These are phyloP conservation scores for Bonia amplexicaulis DNA, from an alignment of 176 grass and related monocot species.

Conservation along the genomic window DNA sequence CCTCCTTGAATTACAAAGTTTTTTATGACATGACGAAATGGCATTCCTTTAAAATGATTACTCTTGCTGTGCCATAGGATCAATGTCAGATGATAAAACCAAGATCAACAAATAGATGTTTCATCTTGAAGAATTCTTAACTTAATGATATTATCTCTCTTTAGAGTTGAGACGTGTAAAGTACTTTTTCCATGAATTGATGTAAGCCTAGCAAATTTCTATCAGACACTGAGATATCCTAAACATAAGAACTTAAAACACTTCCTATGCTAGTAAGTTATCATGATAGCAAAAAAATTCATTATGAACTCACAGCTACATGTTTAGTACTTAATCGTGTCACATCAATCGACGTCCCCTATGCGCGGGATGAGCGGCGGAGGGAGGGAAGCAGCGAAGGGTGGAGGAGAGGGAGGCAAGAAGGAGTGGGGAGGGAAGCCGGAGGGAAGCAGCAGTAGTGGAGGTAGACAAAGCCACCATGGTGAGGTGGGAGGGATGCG, in stretches of 20 bases:
- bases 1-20: constrained; percentile 96
- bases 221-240: not conserved
- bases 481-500: not conserved
- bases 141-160: not conserved
- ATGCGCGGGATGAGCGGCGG: not conserved
- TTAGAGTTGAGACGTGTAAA: not conserved
- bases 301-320: not conserved
- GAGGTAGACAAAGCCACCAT: constrained; percentile 4
- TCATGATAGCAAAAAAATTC: not conserved
- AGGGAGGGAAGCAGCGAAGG: not conserved
- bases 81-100: constrained; percentile 19
- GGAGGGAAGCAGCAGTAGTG: not conserved
- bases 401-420: not conserved
- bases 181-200: not conserved
- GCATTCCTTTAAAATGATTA: constrained; percentile 89
- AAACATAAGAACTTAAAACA: not conserved
- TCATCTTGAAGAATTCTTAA: constrained; percentile 5
- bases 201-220: not conserved
- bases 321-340: not conserved
- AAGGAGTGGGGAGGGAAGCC: not conserved
- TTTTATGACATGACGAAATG: constrained; percentile 89
- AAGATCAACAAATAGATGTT: not conserved
- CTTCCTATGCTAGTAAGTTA: not conserved
- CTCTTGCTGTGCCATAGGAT: constrained; percentile 57
- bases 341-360: not conserved